Conservation (phyloP, 345 rosid genomes). For the Rhizophora mangle region DNA sequence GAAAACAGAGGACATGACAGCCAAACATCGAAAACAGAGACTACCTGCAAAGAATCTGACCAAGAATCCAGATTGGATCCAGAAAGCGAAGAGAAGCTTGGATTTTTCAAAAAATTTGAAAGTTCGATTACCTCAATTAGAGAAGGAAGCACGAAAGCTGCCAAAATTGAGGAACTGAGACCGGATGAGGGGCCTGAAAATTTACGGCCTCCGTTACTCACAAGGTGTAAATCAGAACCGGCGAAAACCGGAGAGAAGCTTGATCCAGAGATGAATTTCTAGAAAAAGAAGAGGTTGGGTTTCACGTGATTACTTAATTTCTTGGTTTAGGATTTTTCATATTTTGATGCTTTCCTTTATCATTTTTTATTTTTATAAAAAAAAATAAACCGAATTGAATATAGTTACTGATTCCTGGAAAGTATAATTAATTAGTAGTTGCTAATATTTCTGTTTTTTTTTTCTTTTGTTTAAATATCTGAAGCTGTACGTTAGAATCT, state of each 20-base stretch:
- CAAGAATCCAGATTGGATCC: conserved; percentile 24
- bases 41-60: conserved; percentile 25
- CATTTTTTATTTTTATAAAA: not conserved
- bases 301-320: conserved; percentile 41
- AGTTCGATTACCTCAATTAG: conserved; percentile 15
- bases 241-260: conserved; percentile 60
- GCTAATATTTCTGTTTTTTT: not conserved
- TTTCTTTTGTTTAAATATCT: conserved; percentile 11
- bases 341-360: not conserved
- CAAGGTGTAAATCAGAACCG: conserved; percentile 87
- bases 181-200: conserved; percentile 20
- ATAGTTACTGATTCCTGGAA: conserved; percentile 14
- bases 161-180: conserved; percentile 12
- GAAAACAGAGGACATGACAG: conserved; percentile 24
- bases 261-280: conserved; percentile 41
- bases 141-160: conserved; percentile 23
- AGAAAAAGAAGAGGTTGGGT: conserved; percentile 60
- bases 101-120: conserved; percentile 25
- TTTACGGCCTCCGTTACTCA: conserved; percentile 42
- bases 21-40: conserved; percentile 29
- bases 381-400: conserved; percentile 20
- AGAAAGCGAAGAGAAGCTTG: conserved; percentile 25
- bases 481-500: conserved; percentile 46
- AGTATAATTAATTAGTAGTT: not conserved
- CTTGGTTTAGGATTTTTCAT: conserved; percentile 4